Base-by-base conservation (phyloP, 495 filamentous ascomycete species). In the Beverwykella pulmonaria region DNA sequence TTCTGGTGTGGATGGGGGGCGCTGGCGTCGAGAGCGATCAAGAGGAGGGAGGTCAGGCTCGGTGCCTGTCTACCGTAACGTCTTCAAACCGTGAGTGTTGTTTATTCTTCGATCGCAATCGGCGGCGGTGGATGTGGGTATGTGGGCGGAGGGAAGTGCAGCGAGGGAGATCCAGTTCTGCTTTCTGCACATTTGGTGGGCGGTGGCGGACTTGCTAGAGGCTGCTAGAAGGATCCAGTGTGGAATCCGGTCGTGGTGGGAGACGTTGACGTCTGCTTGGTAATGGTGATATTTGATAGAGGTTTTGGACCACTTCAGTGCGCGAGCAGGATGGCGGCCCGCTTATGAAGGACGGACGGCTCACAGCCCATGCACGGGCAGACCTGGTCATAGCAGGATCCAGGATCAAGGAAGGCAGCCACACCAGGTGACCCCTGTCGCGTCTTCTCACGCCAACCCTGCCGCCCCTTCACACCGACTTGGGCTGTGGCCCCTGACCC, bases 131-230 rank as follows among this genome's bases (percentile, higher is more conserved):
- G 56, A 32, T 6, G 56, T 59, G 22, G 56, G 12, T 41, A 53
- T 44, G 59, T 30, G 55, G 20, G 70, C 62, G 71, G 63, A 59
- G 59, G 69, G 27, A 15, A 57, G 25, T n/a, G 72, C 68, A 44
- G 75, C 68, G 65, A 65, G 72, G 65, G 62, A 73, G 58, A 55
- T 53, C 57, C 32, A 49, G 54, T 59, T 65, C 66, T 70, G 65
- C 56, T 26, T 65, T 59, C 68, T 58, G 59, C 63, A 73, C 74
- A 75, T 77, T 75, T 65, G 71, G 53, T 61, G 60, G n/a, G 49
- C n/a, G 25, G 49, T 54, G 27, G 29, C 26, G 27, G 1, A 10
- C n/a, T 12, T 53, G 19, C 52, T 62, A 44, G 25, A 48, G 39
- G 30, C 9, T 68, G 20, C 56, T 61, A 58, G 57, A 65, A 59